Evolutionary conservation across 306 rosid species (phyloP).

Genomic region (Fagus sylvatica): DNA sequence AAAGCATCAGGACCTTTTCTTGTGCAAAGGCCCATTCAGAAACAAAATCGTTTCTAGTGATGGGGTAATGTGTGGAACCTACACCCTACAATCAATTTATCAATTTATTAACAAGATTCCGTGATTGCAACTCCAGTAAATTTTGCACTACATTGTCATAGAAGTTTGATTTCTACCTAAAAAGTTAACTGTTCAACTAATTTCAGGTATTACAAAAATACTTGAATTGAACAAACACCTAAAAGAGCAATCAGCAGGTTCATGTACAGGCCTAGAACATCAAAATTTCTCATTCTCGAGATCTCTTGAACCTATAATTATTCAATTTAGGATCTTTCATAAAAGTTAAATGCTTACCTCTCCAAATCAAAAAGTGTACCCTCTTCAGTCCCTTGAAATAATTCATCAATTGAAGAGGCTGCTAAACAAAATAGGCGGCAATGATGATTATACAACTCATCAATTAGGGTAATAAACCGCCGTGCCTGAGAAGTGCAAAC

Average conservation of each 20-base stretch:
- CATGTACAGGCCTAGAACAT: constrained; percentile 5
- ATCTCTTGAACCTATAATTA: not conserved
- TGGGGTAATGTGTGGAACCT: no score
- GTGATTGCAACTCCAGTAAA: no score
- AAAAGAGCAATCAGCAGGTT: not conserved
- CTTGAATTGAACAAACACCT: not conserved
- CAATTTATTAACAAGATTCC: no score
- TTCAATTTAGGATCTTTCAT: constrained; percentile 15
- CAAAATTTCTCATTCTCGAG: constrained; percentile 11
- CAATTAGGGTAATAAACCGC: constrained; percentile 86
- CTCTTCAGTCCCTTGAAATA: constrained; percentile 95
- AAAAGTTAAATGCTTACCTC: constrained; percentile 52
- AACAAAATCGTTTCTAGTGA: not conserved
- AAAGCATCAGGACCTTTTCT: not conserved
- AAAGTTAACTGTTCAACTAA: not conserved
- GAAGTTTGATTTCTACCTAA: not conserved
- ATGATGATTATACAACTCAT: constrained; percentile 92
- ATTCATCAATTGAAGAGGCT: constrained; percentile 80
- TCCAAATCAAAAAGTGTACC: constrained; percentile 94
- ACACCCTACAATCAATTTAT: no score
- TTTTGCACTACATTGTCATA: no score
- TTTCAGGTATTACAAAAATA: not conserved
- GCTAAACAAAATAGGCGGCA: constrained; percentile 78
- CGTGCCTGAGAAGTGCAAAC: constrained; percentile 62
- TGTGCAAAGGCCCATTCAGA: not conserved